Evolutionary conservation across 169 alveolate species (phyloP).

Genomic region (Plasmodium fragile): DNA sequence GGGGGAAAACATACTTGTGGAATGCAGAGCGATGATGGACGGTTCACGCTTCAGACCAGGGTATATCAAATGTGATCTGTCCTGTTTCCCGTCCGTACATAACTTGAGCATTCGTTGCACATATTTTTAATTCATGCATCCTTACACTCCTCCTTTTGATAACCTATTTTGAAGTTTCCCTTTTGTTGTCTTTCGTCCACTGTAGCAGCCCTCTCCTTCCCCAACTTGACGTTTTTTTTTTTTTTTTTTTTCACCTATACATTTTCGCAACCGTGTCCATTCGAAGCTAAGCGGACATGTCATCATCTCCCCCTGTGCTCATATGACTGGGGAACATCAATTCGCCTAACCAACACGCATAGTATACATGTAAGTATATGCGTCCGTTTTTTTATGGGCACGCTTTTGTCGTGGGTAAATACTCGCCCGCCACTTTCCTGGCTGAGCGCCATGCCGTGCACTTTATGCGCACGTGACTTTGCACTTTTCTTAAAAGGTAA

Average conservation of each 20-base stretch:
- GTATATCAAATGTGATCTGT: neutral
- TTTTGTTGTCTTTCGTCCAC: neutral
- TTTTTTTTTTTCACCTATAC: neutral
- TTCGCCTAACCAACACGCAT: neutral
- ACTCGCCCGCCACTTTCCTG: neutral
- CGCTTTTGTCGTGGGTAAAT: neutral
- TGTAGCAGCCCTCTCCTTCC: neutral
- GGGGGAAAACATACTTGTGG: neutral
- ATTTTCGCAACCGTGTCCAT: neutral
- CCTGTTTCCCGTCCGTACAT: neutral
- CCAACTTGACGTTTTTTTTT: neutral
- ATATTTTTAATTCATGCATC: neutral
- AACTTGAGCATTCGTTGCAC: neutral
- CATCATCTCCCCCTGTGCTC: neutral
- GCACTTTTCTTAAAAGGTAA: neutral
- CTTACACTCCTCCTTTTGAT: neutral
- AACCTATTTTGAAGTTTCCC: neutral
- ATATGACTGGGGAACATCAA: neutral
- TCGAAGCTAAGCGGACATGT: neutral
- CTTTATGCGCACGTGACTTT: slow-evolving; percentile 69
- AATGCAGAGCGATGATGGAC: neutral
- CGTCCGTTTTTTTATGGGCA: neutral
- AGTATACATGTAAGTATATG: neutral
- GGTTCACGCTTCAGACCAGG: neutral
- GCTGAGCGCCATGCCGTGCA: slow-evolving; percentile 8